Conservation (phyloP, 1,139 yeast species). For the Tardiomyces blankii region DNA sequence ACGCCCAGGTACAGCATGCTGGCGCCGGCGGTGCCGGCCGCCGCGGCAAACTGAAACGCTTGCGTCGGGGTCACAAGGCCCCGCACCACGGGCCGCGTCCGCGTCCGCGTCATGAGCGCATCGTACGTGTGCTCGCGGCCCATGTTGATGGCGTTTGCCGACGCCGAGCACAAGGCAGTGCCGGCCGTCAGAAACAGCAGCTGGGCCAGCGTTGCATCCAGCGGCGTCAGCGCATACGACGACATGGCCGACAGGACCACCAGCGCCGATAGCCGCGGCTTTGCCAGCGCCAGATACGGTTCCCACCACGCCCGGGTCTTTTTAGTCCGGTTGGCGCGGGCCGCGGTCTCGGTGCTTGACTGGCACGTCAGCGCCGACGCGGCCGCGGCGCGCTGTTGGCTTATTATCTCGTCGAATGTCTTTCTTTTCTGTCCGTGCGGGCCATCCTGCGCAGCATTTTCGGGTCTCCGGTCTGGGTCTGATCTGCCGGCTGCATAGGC, state of each 20-base stretch:
- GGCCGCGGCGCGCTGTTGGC: not conserved
- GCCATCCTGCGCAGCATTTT: no score
- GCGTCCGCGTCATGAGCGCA: constrained; percentile 78
- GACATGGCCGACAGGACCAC: constrained; percentile 90
- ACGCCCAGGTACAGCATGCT: constrained; percentile 66
- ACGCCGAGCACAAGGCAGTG: constrained; percentile 78
- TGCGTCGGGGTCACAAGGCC: constrained; percentile 66
- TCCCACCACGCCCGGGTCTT: constrained; percentile 1
- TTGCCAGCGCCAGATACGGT: constrained; percentile 62
- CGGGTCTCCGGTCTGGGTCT: no score
- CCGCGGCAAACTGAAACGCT: constrained; percentile 71
- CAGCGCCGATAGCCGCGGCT: constrained; percentile 78
- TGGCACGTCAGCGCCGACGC: constrained; percentile 16
- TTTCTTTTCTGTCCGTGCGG: not conserved
- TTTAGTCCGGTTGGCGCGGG: not conserved
- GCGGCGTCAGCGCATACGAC: constrained; percentile 86
- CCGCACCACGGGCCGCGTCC: constrained; percentile 81
- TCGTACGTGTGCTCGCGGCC: constrained; percentile 92
- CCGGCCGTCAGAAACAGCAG: constrained; percentile 69
- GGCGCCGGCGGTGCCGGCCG: constrained; percentile 63
- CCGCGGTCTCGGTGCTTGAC: constrained; percentile 8
- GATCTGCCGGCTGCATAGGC: no score
- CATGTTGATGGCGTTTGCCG: constrained; percentile 96
- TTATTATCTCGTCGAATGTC: not conserved
- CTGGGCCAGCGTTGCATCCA: constrained; percentile 58